Conservation (phyloP, 495 filamentous ascomycete genomes). For the Talaromyces adpressus region DNA sequence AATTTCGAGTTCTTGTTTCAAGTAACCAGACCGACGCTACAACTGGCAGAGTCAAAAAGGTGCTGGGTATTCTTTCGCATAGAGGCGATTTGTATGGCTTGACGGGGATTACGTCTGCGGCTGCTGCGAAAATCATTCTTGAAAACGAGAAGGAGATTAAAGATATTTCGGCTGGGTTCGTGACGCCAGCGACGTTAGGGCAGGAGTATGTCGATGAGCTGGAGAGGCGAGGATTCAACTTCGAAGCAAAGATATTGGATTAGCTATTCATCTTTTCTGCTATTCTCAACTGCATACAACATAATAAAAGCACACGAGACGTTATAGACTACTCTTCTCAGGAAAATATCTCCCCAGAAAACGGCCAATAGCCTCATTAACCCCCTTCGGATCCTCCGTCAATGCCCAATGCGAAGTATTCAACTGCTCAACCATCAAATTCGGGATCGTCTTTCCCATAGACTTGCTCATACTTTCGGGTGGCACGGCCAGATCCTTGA, state of each 20-base stretch:
- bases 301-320: background rate
- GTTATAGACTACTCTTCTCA: slow-evolving; percentile 18
- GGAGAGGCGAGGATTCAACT: slow-evolving; percentile 52
- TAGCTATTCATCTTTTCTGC: slow-evolving; percentile 5
- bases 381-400: slow-evolving; percentile 55
- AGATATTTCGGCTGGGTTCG: slow-evolving; percentile 60
- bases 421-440: slow-evolving; percentile 51
- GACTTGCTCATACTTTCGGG: slow-evolving; percentile 51
- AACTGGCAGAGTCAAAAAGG: slow-evolving; percentile 36
- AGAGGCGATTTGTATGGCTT: slow-evolving; percentile 60
- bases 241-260: slow-evolving; percentile 43
- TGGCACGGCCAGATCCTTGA: slow-evolving; percentile 60
- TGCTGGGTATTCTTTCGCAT: slow-evolving; percentile 51
- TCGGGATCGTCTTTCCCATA: slow-evolving; percentile 60
- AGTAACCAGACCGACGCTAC: slow-evolving; percentile 44
- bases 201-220: slow-evolving; percentile 69
- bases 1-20: slow-evolving; percentile 59
- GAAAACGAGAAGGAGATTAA: slow-evolving; percentile 51
- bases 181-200: slow-evolving; percentile 79
- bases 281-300: background rate
- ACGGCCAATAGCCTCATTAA: slow-evolving; percentile 36
- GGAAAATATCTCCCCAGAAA: slow-evolving; percentile 42
- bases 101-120: slow-evolving; percentile 59
- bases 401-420: slow-evolving; percentile 64
- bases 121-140: slow-evolving; percentile 67